Evolutionary conservation across 306 rosid genomes (phyloP).

Genomic region (Citrullus mucosospermus): DNA sequence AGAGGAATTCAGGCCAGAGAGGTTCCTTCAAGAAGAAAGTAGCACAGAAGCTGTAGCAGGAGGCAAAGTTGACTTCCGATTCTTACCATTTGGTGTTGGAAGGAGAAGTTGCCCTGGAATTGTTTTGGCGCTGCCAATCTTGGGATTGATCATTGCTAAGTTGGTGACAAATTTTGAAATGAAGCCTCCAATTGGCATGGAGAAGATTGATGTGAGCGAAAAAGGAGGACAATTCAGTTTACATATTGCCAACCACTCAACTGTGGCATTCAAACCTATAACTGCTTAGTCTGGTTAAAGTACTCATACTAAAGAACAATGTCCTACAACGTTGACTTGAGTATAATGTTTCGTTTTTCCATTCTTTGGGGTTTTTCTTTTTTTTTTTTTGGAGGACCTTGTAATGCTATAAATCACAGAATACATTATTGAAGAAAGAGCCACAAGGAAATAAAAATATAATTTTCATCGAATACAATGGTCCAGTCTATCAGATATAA

Average conservation of each 20-base stretch:
- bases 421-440: not conserved
- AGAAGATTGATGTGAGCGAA: slow-evolving; percentile 48
- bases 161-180: slow-evolving; percentile 50
- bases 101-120: slow-evolving; percentile 88
- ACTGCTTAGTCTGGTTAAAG: not conserved
- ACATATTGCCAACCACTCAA: slow-evolving; percentile 65
- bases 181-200: slow-evolving; percentile 23
- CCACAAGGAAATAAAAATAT: not conserved
- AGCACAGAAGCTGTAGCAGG: slow-evolving; percentile 45
- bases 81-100: slow-evolving; percentile 67
- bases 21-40: slow-evolving; percentile 62
- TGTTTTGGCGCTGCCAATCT: slow-evolving; percentile 70
- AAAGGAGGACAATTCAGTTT: slow-evolving; percentile 75
- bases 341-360: not conserved
- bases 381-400: not conserved
- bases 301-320: not conserved
- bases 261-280: slow-evolving; percentile 26
- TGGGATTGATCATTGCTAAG: slow-evolving; percentile 49
- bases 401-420: not conserved
- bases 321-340: not conserved
- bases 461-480: not conserved
- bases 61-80: slow-evolving; percentile 63
- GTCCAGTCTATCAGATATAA: not conserved
- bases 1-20: slow-evolving; percentile 61
- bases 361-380: not conserved